These are phyloP conservation scores for Moricandia moricandioides DNA, from an alignment of 345 rosid genomes.

Conservation along the genomic window DNA sequence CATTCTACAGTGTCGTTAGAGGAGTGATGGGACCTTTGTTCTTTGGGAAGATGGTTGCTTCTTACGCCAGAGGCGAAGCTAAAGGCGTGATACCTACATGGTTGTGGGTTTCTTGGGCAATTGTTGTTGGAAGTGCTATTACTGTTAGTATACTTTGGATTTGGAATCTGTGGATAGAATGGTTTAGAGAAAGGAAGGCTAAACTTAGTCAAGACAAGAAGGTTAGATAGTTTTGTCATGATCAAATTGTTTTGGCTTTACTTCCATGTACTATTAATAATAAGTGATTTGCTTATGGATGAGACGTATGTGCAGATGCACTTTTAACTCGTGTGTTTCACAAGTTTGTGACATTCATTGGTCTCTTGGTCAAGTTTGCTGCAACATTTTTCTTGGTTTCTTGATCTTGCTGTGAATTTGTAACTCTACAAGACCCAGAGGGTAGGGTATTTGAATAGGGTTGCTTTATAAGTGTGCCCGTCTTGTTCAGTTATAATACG, in stretches of 20 bases:
- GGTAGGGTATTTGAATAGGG: background rate
- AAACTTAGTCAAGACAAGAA: constrained; percentile 49
- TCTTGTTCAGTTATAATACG: background rate
- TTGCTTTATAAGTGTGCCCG: background rate
- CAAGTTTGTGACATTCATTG: background rate
- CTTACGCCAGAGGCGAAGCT: constrained; percentile 53
- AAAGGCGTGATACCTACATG: constrained; percentile 63
- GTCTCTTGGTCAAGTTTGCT: background rate
- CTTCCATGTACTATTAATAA: constrained; percentile 19
- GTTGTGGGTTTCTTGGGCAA: constrained; percentile 86
- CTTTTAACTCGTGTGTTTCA: background rate
- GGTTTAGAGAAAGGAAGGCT: constrained; percentile 47
- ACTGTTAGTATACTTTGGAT: constrained; percentile 81
- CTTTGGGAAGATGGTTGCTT: constrained; percentile 56
- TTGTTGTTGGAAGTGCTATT: constrained; percentile 65
- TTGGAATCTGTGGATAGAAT: constrained; percentile 70
- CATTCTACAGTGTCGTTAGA: constrained; percentile 62
- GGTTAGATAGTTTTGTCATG: constrained; percentile 33
- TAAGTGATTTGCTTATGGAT: constrained; percentile 8
- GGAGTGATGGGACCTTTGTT: constrained; percentile 68
- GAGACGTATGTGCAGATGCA: constrained; percentile 6
- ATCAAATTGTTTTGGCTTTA: background rate
- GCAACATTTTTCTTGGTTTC: background rate
- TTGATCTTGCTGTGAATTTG: background rate
- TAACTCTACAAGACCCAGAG: background rate